Evolutionary conservation across 164 flowering plant species (phyloP).

Genomic region (Cinnamomum chago): DNA sequence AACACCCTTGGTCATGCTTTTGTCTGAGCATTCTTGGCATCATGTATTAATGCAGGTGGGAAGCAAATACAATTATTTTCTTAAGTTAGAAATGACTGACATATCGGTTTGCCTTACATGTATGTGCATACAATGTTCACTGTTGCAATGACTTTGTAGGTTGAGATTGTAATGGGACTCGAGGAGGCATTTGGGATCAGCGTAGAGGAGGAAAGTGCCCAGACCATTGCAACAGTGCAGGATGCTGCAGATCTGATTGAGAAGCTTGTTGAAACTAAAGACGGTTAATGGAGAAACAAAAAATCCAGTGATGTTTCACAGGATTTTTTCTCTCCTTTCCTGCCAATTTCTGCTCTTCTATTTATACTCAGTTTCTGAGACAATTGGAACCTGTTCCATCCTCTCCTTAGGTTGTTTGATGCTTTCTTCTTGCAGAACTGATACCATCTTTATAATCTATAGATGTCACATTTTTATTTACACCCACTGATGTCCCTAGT

Average conservation of each 20-base stretch:
- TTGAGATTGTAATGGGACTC: constrained; percentile 91
- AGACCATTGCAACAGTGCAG: constrained; percentile 67
- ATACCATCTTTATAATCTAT: too few species aligned
- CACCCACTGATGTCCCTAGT: too few species aligned
- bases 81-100: too few species aligned
- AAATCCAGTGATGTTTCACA: background rate
- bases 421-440: too few species aligned
- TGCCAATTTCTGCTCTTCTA: too few species aligned
- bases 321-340: background rate
- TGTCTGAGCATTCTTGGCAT: too few species aligned
- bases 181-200: constrained; percentile 81
- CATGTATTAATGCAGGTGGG: too few species aligned
- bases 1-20: too few species aligned
- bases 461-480: too few species aligned
- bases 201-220: constrained; percentile 86
- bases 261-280: constrained; percentile 42
- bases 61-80: too few species aligned
- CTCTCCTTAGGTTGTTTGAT: background rate
- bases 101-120: too few species aligned
- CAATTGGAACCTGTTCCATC: background rate
- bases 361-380: too few species aligned
- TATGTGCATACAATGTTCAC: background rate
- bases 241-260: constrained; percentile 88
- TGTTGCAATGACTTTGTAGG: constrained; percentile 28
- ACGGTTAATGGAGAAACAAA: background rate